These are phyloP conservation scores for Platanthera guangdongensis DNA, from an alignment of 106 monocot genomes.

Conservation along the genomic window DNA sequence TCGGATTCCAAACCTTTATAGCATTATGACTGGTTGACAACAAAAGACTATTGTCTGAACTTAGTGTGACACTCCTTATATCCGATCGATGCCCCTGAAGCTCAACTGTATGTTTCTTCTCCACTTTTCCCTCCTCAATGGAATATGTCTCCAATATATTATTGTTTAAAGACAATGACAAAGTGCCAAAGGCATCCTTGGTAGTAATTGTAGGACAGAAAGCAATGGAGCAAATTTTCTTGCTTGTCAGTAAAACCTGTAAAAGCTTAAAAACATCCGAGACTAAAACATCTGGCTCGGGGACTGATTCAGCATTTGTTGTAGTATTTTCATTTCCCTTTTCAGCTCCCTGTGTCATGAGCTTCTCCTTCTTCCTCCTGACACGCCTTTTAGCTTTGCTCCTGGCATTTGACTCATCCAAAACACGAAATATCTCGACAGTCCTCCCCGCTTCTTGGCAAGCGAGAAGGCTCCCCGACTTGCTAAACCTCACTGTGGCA, in stretches of 20 bases:
- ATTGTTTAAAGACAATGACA: conserved; percentile 81
- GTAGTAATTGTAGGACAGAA: conserved; percentile 58
- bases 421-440: conserved; percentile 71
- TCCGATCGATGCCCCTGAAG: conserved; percentile 91
- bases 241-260: conserved; percentile 50
- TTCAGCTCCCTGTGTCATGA: conserved; percentile 26
- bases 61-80: conserved; percentile 77
- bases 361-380: conserved; percentile 79
- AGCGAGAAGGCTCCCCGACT: conserved; percentile 59
- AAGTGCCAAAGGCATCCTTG: conserved; percentile 43
- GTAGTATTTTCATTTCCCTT: conserved; percentile 29
- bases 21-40: conserved; percentile 94
- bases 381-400: conserved; percentile 77
- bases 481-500: conserved; percentile 57
- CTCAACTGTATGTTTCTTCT: conserved; percentile 60
- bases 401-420: conserved; percentile 50
- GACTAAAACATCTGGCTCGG: conserved; percentile 31
- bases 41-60: conserved; percentile 66
- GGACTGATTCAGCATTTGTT: conserved; percentile 13
- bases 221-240: conserved; percentile 76
- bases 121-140: conserved; percentile 32
- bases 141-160: conserved; percentile 80
- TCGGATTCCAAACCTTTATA: conserved; percentile 94
- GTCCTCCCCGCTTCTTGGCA: conserved; percentile 84
- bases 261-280: conserved; percentile 78